Evolutionary conservation across 148 eudicot species (phyloP), one percentile per base, ranked within the genome.

Genomic region (Diospyros lotus): DNA sequence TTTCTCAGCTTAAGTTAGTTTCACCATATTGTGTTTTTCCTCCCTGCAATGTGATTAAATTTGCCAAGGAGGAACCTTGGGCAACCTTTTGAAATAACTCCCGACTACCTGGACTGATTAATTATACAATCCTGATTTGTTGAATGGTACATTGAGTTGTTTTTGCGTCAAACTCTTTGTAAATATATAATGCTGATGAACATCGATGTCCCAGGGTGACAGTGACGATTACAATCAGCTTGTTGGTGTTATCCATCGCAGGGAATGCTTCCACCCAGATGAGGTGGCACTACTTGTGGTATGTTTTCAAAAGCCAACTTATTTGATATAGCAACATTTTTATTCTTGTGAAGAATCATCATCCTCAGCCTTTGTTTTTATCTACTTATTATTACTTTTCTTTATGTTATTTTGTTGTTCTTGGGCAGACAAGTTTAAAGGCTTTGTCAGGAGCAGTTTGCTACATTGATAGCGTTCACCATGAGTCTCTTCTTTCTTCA

Each of bases 251-350:
- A 70, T 94, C 71, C 90, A 90, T 78, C 75, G 84, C 69, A 81
- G 77, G 12, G 76, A 72, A 66, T 80, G 55, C 61, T 83, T 88
- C 44, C 39, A 62, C 43, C 73, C 84, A 2, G 91, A 89, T 53
- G 93, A 92, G 39, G 86, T 82, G 76, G 93, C 93, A 39, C 54
- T 85, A 66, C 98, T 92, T 70, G 89, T 84, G 96, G 98, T 94
- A 84, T 73, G 88, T 69, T 77, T 18, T 68, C 73, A 46, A 15
- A 7, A 42, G 10, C n/a, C 48, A 28, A 15, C 48, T 4, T 68
- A 28, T 74, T 50, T 66, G 41, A 44, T 28, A 54, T 10, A n/a
- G 17, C 17, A 28, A 42, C 1, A 45, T 44, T 9, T 43, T 41
- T 45, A 40, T 62, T 4, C 10, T 66, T 40, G 5, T 73, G 28